A percentile compares a stretch with the other conserved stretches of the same genome.
Evolutionary conservation across 768 basidiomycete species (phyloP).

Genomic region (Lentinus tigrinus): DNA sequence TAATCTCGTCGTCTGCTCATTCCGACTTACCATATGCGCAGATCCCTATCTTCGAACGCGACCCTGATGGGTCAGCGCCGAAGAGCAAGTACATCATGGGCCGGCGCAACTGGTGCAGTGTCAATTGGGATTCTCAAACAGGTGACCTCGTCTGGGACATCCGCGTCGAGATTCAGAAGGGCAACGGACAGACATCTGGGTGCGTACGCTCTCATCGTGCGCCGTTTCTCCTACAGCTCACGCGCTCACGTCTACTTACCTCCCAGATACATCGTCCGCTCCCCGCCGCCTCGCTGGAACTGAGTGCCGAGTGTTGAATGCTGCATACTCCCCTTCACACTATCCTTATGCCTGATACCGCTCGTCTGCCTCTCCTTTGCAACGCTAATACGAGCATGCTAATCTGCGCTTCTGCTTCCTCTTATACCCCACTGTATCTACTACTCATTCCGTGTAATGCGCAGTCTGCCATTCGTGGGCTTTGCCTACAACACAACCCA

Average conservation of each 20-base stretch:
- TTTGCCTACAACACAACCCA: not conserved
- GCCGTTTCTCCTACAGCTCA: not conserved
- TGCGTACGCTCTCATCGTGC: conserved; percentile 29
- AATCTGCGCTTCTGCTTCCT: not conserved
- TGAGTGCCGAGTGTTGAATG: not conserved
- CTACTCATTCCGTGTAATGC: conserved; percentile 2
- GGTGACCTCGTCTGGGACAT: conserved; percentile 80
- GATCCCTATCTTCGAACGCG: conserved; percentile 75
- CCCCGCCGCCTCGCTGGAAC: conserved; percentile 32
- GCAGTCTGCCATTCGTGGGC: not conserved
- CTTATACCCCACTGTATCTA: conserved; percentile 15
- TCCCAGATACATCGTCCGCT: conserved; percentile 26
- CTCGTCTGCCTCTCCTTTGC: not conserved
- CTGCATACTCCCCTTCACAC: not conserved
- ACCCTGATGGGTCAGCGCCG: conserved; percentile 73
- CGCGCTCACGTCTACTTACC: no score
- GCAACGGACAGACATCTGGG: conserved; percentile 78
- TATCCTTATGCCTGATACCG: not conserved
- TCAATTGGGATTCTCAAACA: conserved; percentile 53
- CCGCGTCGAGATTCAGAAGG: conserved; percentile 83
- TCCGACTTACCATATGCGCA: conserved; percentile 26
- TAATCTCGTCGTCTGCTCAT: not conserved
- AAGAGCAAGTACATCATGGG: conserved; percentile 87
- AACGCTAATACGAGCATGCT: not conserved
- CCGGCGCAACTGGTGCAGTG: conserved; percentile 82